Evolutionary conservation across 225 moss, liverwort and hornwort genomes (phyloP), one percentile per base, ranked within the genome.

Genomic region (Pseudoscleropodium purum): DNA sequence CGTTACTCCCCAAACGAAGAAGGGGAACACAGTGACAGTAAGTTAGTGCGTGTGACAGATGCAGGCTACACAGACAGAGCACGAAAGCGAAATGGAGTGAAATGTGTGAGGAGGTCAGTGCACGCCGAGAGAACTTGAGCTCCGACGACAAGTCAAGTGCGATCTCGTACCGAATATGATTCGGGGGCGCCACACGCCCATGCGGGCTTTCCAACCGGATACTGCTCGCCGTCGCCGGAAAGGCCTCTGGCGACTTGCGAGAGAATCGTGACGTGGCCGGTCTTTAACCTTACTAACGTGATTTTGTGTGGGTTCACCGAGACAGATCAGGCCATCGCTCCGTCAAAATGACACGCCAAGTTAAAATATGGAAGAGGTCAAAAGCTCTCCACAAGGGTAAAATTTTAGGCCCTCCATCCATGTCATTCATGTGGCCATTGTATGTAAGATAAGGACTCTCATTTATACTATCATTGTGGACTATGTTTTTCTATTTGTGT

Each of bases 391-490:
- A 30, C 6, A 5, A 47, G 0, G 18, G 4, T 45, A 18, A 18
- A 18, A 18, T 75, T 45, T 30, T 43, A 18, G 18, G 6, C 2
- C 17, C 8, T 73, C 10, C 2, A 29, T 0, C 6, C 6, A 47
- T 47, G 0, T 11, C 1, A 0, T 31, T 75, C 11, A 75, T 19
- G 11, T 75, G 19, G 12, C 4, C 0, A 47, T 47, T 0, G 4
- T 4, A 0, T 47, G 0, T 31, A 33, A 18, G 16, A 75, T 9
- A 75, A 49, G 0, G 3, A 2, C 6, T 45, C 11, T 75, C 1
- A 4, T 4, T 74, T 30, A 45, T 30, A 18, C 2, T 18, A 18
- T 19, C 10, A 11, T 19, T 75, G 18, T 11, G 4, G 8, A 12
- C 0, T 49, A 12, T 4, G 4, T 19, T 49, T 41, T 19, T 75